phyloP scores from a whole-genome alignment of 1,139 yeast genomes.

The Pichia sp. region DNA sequence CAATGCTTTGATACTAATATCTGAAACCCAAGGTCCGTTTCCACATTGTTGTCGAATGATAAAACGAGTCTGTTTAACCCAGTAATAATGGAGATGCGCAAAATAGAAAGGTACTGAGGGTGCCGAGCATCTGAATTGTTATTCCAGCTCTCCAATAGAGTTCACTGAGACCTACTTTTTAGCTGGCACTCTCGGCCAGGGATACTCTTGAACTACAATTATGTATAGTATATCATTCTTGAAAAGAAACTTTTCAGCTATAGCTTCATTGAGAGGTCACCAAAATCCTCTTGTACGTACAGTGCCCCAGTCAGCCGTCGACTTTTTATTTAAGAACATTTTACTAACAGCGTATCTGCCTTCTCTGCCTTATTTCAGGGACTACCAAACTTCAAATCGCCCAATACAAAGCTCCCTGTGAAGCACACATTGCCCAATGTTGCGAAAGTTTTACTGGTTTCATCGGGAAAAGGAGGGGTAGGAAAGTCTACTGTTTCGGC shows the following conservation, averaged over 20 bases:
- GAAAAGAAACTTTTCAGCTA: slow-evolving; percentile 5
- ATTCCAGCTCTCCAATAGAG: neutral
- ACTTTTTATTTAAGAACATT: neutral
- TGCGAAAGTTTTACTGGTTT: slow-evolving; percentile 56
- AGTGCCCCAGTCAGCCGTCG: neutral
- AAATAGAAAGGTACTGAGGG: neutral
- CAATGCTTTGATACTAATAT: neutral
- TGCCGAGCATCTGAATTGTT: neutral
- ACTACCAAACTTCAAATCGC: slow-evolving; percentile 45
- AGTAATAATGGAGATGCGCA: neutral
- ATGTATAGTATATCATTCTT: neutral
- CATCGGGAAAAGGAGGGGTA: slow-evolving; percentile 54
- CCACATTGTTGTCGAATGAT: neutral
- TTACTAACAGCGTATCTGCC: neutral
- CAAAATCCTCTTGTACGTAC: slow-evolving; percentile 49
- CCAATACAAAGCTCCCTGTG: slow-evolving; percentile 52
- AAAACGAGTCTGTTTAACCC: neutral
- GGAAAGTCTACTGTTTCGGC: slow-evolving; percentile 57
- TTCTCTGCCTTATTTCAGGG: slow-evolving; percentile 39
- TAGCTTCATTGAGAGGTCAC: slow-evolving; percentile 28
- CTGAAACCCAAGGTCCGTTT: too few relatives aligned
- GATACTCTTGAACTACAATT: neutral
- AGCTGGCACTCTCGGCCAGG: neutral
- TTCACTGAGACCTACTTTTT: neutral
- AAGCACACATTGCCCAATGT: slow-evolving; percentile 58